Evolutionary conservation across 2,329 filamentous ascomycete genomes (phyloP), one percentile per base, ranked within the genome.

Genomic region (Corniculantispora saksenae): DNA sequence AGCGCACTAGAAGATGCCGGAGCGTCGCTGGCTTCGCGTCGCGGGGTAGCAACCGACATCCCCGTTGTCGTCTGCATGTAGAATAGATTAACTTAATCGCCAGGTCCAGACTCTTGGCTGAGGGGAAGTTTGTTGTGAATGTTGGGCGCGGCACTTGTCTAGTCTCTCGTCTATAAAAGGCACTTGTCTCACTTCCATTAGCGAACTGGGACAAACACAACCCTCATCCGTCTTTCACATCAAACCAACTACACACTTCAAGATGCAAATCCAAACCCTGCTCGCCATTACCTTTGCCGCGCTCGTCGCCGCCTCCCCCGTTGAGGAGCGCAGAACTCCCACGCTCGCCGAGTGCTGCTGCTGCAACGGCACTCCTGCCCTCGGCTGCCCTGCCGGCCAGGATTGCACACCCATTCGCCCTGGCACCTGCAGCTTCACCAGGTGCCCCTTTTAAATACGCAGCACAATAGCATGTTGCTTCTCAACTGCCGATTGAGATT

Each of bases 301-400:
- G 5, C n/a, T 55, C 32, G 63, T 38, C 9, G 56, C 40, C 19
- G 47, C 63, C 7, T 58, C 57, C 10, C 59, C 66, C 23, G 43
- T 67, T 50, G 57, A 64, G 43, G 38, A 21, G 43, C 66, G 64
- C 61, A 63, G 63, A 32, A 13, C 29, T 8, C 66, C 62, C 9
- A 66, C 67, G 29, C 64, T 65, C 29, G 67, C 65, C 29, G 65
- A 69, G 27, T 66, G 67, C 45, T 66, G 60, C 66, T 64, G 66
- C 63, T 69, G 65, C 62, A 61, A 69, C 60, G 66, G 60, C 40
- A 58, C 58, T 3, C 67, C 66, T 2, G 59, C 56, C 10, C 58
- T 69, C 29, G 66, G 65, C 51, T 68, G 67, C 54, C 50, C 62
- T 38, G 67, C 40, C n/a, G 38, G 43, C 54, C 65, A 59, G 58